Conservation (phyloP, 352 stramenopile genomes). For the Globisporangium viniferum region DNA sequence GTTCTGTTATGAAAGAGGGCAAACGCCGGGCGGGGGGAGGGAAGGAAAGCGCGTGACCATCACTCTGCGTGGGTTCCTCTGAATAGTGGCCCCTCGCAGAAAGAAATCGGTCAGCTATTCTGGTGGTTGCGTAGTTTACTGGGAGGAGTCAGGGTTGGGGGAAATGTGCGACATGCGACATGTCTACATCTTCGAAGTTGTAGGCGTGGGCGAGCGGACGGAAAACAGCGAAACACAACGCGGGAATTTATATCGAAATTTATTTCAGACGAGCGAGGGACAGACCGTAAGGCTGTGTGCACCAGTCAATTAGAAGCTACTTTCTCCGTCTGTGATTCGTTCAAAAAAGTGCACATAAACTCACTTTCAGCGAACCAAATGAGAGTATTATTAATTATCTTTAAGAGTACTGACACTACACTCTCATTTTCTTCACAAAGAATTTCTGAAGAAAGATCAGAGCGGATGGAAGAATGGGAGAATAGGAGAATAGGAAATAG, state of each 20-base stretch:
- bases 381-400: neutral
- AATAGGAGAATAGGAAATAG: no score
- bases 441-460: constrained; percentile 11
- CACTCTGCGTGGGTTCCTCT: constrained; percentile 1
- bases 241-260: constrained; percentile 4
- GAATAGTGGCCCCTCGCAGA: constrained; percentile 11
- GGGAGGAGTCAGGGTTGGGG: neutral
- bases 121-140: constrained; percentile 13
- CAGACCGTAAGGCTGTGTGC: constrained; percentile 10
- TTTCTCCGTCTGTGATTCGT: neutral
- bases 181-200: neutral
- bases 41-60: constrained; percentile 3
- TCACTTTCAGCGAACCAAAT: constrained; percentile 9
- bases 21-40: neutral
- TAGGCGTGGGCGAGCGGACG: neutral
- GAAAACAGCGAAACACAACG: constrained; percentile 1
- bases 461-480: neutral
- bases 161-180: constrained; percentile 5
- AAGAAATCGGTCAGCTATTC: constrained; percentile 6
- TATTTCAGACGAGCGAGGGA: constrained; percentile 6
- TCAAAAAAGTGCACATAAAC: neutral
- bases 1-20: constrained; percentile 23
- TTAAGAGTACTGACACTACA: neutral
- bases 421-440: neutral
- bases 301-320: constrained; percentile 30